These are phyloP conservation scores for Stephanodiscus triporus DNA, from an alignment of 108 stramenopile genomes.

Conservation along the genomic window DNA sequence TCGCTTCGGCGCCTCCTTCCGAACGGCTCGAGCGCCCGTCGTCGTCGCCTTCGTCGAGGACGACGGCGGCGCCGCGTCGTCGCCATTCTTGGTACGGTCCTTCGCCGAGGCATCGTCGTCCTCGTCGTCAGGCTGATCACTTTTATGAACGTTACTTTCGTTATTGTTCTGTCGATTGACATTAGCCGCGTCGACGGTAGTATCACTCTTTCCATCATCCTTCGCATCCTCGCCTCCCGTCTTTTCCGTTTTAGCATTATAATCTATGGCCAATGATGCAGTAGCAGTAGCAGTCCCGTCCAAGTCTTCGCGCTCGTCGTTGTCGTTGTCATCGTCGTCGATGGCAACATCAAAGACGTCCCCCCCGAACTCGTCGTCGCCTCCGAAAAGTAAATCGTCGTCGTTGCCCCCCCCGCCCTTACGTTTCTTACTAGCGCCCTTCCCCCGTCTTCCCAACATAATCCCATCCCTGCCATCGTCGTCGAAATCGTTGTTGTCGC, in stretches of 20 bases:
- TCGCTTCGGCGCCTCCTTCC: slow-evolving; percentile 51
- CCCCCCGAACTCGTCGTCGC: slow-evolving; percentile 83
- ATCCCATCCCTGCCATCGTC: slow-evolving; percentile 28
- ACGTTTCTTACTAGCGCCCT: slow-evolving; percentile 37
- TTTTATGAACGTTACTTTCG: slow-evolving; percentile 16
- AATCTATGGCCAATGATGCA: slow-evolving; percentile 16
- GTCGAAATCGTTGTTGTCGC: slow-evolving; percentile 25
- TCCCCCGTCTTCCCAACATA: neutral
- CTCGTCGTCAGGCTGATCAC: slow-evolving; percentile 3
- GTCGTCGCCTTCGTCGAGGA: slow-evolving; percentile 7
- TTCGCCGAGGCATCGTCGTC: slow-evolving; percentile 9
- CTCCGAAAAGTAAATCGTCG: slow-evolving; percentile 68
- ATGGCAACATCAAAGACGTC: slow-evolving; percentile 85
- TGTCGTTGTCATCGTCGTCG: slow-evolving; percentile 41
- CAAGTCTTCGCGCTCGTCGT: slow-evolving; percentile 30
- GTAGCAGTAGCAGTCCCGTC: slow-evolving; percentile 4
- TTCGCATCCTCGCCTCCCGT: slow-evolving; percentile 21
- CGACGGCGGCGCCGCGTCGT: slow-evolving; percentile 8
- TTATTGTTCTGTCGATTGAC: slow-evolving; percentile 10
- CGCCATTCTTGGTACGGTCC: slow-evolving; percentile 7
- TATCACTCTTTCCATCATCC: slow-evolving; percentile 12
- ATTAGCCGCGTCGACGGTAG: slow-evolving; percentile 10
- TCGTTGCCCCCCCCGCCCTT: slow-evolving; percentile 39
- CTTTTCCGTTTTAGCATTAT: slow-evolving; percentile 50
- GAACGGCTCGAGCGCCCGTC: slow-evolving; percentile 23